A percentile compares a stretch with the other conserved stretches of the same genome.
phyloP scores from a whole-genome alignment of 169 alveolate species.

The Amoebophrya sp. region DNA sequence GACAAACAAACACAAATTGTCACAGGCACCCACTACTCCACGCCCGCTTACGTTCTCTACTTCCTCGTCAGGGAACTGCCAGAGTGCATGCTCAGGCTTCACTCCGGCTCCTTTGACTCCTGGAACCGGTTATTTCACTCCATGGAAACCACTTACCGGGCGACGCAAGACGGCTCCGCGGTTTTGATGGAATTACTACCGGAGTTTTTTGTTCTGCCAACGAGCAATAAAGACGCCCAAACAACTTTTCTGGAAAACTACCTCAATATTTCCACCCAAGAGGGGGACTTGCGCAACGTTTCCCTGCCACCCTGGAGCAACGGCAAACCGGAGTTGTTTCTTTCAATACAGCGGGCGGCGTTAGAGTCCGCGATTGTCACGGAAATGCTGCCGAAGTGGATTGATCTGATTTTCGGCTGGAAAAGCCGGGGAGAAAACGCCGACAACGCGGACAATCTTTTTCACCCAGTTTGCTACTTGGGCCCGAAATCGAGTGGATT shows the following conservation, averaged over 20 bases:
- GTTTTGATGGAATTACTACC: slow-evolving; percentile 85
- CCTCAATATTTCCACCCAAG: slow-evolving; percentile 60
- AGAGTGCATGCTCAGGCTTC: slow-evolving; percentile 83
- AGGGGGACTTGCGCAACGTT: slow-evolving; percentile 66
- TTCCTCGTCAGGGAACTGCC: slow-evolving; percentile 87
- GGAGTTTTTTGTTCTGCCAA: slow-evolving; percentile 57
- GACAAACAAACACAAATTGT: no score
- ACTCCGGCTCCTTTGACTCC: slow-evolving; percentile 76
- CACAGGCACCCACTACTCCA: slow-evolving; percentile 86
- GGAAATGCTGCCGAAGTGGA: slow-evolving; percentile 84
- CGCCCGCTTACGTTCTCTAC: slow-evolving; percentile 92
- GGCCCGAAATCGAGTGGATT: no score
- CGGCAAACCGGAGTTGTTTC: slow-evolving; percentile 58
- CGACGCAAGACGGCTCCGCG: slow-evolving; percentile 64
- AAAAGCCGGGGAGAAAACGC: slow-evolving; percentile 46
- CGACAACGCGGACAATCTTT: not conserved
- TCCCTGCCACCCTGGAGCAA: slow-evolving; percentile 75
- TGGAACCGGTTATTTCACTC: slow-evolving; percentile 58
- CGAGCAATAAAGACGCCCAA: no score
- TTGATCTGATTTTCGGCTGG: slow-evolving; percentile 92
- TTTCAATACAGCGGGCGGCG: slow-evolving; percentile 72
- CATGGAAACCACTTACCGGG: slow-evolving; percentile 39
- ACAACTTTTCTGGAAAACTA: no score
- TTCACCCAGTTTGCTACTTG: slow-evolving; percentile 5
- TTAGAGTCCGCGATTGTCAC: slow-evolving; percentile 90